Evolutionary conservation across 768 basidiomycete genomes (phyloP).

Genomic region (Pholiota molesta): DNA sequence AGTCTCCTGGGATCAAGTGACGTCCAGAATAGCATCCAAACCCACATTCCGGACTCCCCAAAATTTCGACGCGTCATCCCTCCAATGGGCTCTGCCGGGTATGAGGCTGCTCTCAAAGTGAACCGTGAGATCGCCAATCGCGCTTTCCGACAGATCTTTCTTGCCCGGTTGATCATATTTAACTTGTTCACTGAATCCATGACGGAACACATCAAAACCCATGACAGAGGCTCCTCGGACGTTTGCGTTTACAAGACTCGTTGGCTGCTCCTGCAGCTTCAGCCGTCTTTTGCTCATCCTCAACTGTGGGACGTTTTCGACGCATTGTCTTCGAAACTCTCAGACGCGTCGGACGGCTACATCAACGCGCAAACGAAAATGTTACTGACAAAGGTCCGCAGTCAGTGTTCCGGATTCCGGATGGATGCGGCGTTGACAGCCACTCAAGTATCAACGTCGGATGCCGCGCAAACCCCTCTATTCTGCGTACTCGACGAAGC

Average conservation of each 20-base stretch:
- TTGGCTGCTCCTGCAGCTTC: slow-evolving; percentile 47
- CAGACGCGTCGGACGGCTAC: slow-evolving; percentile 35
- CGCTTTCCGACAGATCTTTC: slow-evolving; percentile 41
- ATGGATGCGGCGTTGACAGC: not conserved
- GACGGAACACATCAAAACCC: slow-evolving; percentile 19
- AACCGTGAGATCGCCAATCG: slow-evolving; percentile 42
- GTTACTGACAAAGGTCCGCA: slow-evolving; percentile 34
- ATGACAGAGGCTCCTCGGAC: slow-evolving; percentile 7
- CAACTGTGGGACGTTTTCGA: slow-evolving; percentile 46
- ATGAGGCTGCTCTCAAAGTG: slow-evolving; percentile 31
- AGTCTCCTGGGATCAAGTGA: slow-evolving; percentile 47
- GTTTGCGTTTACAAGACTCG: slow-evolving; percentile 31
- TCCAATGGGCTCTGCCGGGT: slow-evolving; percentile 30
- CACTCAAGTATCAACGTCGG: slow-evolving; percentile 17
- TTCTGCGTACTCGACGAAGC: slow-evolving; percentile 52
- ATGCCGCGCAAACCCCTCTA: slow-evolving; percentile 34
- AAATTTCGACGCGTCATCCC: slow-evolving; percentile 37
- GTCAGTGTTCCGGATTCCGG: slow-evolving; percentile 22
- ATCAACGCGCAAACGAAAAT: slow-evolving; percentile 36
- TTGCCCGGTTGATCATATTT: slow-evolving; percentile 44
- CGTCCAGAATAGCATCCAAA: slow-evolving; percentile 42
- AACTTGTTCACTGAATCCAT: slow-evolving; percentile 38
- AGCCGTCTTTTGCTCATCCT: slow-evolving; percentile 37
- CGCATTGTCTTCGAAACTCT: slow-evolving; percentile 36
- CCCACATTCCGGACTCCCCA: slow-evolving; percentile 37